Conservation (phyloP, 192 early-diverging fungal species). For the Backusella circina region DNA sequence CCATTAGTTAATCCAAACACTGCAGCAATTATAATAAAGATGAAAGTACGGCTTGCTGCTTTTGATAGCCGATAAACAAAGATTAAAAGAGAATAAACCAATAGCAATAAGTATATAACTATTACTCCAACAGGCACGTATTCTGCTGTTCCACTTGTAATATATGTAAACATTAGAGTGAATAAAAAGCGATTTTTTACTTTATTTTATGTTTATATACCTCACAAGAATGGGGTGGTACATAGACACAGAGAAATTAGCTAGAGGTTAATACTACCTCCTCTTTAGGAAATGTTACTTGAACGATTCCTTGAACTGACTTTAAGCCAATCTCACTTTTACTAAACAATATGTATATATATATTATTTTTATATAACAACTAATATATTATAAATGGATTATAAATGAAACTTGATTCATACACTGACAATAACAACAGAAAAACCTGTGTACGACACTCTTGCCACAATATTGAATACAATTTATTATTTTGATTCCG, state of each 20-base stretch:
- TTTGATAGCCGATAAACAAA: background rate
- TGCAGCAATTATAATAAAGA: background rate
- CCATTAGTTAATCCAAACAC: background rate
- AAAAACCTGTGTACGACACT: background rate
- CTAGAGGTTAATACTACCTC: too few species aligned
- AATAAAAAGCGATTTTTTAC: background rate
- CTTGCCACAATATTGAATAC: too few species aligned
- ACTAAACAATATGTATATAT: background rate
- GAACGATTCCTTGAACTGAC: background rate
- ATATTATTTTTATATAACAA: background rate
- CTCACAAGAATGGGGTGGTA: background rate
- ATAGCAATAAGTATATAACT: background rate
- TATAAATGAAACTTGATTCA: background rate
- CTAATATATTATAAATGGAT: background rate
- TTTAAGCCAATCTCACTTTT: background rate
- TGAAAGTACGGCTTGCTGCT: background rate
- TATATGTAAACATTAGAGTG: background rate
- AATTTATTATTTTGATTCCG: background rate
- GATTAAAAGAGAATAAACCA: background rate
- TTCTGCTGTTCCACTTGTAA: background rate
- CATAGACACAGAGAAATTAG: background rate
- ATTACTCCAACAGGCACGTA: background rate
- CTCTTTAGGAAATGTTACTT: background rate
- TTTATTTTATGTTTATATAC: too few species aligned
- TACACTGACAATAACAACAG: background rate